Conservation (phyloP, 177 flowering plant species). For the Vitis hybrid region DNA sequence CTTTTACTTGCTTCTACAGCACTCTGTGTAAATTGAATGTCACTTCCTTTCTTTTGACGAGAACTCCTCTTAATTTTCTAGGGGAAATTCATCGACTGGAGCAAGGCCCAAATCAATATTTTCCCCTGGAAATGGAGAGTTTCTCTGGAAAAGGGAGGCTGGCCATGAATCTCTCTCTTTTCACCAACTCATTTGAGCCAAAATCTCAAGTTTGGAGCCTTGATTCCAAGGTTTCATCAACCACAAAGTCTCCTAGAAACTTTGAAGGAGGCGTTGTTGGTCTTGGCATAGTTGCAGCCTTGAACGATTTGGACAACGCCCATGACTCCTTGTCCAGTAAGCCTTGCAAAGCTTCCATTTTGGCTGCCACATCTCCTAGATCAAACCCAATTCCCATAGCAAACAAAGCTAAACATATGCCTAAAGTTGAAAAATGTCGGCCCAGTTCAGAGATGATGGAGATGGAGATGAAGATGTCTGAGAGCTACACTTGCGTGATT, state of each 20-base stretch:
- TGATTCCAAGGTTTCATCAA: background rate
- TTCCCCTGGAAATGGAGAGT: constrained; percentile 9
- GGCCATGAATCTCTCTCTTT: constrained; percentile 10
- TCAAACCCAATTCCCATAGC: constrained; percentile 44
- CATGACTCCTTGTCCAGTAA: background rate
- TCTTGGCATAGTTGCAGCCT: constrained; percentile 26
- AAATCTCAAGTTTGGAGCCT: too few species aligned
- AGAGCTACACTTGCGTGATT: constrained; percentile 69
- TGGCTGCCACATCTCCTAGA: constrained; percentile 31
- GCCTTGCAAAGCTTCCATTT: constrained; percentile 9
- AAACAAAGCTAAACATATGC: constrained; percentile 10
- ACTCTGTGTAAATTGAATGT: background rate
- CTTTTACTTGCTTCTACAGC: constrained; percentile 4
- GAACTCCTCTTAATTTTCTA: too few species aligned
- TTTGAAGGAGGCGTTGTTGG: constrained; percentile 20
- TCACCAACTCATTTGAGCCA: constrained; percentile 10
- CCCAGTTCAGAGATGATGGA: constrained; percentile 10
- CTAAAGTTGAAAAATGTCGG: background rate
- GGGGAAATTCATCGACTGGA: background rate
- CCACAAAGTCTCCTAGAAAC: constrained; percentile 17
- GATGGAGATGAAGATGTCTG: constrained; percentile 34
- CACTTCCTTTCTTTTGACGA: too few species aligned
- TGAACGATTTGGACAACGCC: constrained; percentile 6
- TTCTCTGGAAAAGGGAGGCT: constrained; percentile 14
- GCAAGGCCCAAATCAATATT: constrained; percentile 2